These are phyloP conservation scores for Stagonosporopsis vannaccii DNA, from an alignment of 2,329 filamentous ascomycete genomes.

Conservation along the genomic window DNA sequence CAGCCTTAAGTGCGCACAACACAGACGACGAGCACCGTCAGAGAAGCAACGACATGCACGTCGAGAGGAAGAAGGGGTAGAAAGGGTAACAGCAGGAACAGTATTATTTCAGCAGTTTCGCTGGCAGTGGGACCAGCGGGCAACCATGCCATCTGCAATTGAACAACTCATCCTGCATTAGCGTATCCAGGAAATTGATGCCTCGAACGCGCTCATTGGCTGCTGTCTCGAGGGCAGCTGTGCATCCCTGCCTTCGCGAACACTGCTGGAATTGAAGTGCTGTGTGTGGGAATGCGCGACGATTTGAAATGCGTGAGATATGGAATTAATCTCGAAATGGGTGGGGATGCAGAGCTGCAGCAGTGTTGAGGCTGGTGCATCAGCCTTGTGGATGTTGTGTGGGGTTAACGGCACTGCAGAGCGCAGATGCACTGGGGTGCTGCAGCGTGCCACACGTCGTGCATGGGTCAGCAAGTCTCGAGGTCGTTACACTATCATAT, in stretches of 20 bases:
- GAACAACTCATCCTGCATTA: conserved; percentile 52
- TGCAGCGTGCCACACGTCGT: conserved; percentile 2
- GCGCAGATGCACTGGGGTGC: not conserved
- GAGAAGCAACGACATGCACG: conserved; percentile 11
- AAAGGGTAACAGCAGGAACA: conserved; percentile 18
- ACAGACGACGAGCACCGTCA: conserved; percentile 11
- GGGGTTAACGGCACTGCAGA: conserved; percentile 16
- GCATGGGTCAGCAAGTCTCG: not conserved
- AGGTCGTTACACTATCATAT: not conserved
- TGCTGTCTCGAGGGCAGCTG: conserved; percentile 2
- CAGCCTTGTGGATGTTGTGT: conserved; percentile 16
- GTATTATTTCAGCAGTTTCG: conserved; percentile 39
- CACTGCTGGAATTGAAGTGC: conserved; percentile 11
- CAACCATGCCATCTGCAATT: conserved; percentile 40
- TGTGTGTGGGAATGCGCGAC: not conserved
- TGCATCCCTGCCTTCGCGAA: conserved; percentile 19
- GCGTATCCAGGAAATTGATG: conserved; percentile 39
- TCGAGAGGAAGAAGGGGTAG: conserved; percentile 16
- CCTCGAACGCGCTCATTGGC: conserved; percentile 33
- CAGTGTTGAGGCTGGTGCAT: conserved; percentile 12
- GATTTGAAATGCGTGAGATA: not conserved
- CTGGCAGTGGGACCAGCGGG: conserved; percentile 34
- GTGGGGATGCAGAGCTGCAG: not conserved
- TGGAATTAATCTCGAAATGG: not conserved
- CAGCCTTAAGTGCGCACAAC: not conserved